Percentiles rank a stretch among this genome's conserved stretches.
phyloP scores from a whole-genome alignment of 192 early-diverging fungal species.

The Mortierella antarctica region DNA sequence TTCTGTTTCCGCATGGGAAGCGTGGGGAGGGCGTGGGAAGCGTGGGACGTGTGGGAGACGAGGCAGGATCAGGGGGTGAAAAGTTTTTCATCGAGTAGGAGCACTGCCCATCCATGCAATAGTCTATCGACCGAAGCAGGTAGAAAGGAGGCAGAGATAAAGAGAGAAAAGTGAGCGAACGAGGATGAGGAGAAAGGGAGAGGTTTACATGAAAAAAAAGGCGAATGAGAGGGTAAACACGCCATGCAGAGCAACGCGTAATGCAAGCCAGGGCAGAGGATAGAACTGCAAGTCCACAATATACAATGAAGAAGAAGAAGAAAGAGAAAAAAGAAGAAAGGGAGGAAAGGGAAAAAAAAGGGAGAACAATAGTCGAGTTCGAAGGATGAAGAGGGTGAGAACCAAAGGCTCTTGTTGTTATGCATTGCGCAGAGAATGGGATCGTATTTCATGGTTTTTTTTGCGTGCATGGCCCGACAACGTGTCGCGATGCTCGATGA shows the following conservation, averaged over 20 bases:
- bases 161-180: not conserved
- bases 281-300: not conserved
- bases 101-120: not conserved
- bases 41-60: conserved; percentile 15
- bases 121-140: not conserved
- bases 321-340: not conserved
- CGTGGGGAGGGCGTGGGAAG: conserved; percentile 12
- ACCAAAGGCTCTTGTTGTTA: too few species aligned
- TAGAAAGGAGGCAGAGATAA: not conserved
- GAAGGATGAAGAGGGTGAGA: too few species aligned
- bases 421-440: too few species aligned
- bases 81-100: not conserved
- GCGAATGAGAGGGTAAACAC: not conserved
- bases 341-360: not conserved
- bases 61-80: not conserved
- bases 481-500: too few species aligned
- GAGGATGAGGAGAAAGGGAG: not conserved
- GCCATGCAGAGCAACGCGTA: not conserved
- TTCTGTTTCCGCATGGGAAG: too few species aligned
- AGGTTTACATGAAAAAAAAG: not conserved
- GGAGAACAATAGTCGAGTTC: not conserved
- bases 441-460: too few species aligned
- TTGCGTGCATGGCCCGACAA: too few species aligned
- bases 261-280: too few species aligned
- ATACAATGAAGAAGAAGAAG: not conserved